Conservation (phyloP, 2,329 filamentous ascomycete genomes). For the Colletotrichum sp. region DNA sequence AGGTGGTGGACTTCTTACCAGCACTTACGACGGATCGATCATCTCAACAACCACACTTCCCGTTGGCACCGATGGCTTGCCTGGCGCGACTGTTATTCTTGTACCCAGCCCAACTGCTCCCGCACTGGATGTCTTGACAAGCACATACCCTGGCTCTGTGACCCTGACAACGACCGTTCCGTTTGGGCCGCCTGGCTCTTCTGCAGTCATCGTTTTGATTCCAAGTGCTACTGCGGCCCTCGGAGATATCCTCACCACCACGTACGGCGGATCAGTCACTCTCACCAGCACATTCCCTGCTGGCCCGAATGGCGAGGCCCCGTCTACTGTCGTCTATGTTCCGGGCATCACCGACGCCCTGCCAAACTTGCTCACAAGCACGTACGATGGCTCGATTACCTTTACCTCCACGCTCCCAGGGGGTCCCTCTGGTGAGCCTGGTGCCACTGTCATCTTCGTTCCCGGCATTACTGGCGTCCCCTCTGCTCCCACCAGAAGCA, state of each 20-base stretch:
- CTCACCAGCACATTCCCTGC: background rate
- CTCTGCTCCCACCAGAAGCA: background rate
- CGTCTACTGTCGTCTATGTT: background rate
- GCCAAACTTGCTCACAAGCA: background rate
- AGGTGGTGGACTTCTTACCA: background rate
- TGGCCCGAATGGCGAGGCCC: background rate
- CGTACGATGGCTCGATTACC: background rate
- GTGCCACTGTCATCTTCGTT: background rate
- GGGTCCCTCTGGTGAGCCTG: background rate
- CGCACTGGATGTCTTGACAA: background rate
- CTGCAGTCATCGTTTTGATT: background rate
- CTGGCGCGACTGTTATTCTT: background rate
- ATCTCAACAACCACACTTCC: background rate
- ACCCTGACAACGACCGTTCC: background rate
- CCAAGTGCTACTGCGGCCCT: background rate
- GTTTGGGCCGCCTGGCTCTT: background rate
- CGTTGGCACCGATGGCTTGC: background rate
- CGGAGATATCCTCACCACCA: background rate
- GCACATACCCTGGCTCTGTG: background rate
- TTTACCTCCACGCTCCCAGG: background rate
- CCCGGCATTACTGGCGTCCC: background rate
- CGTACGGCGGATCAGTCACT: background rate
- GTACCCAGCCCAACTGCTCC: background rate
- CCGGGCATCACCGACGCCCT: background rate
- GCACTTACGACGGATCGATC: slow-evolving; percentile 1